Evolutionary conservation across 768 basidiomycete genomes (phyloP).

Genomic region (Suillus americanus): DNA sequence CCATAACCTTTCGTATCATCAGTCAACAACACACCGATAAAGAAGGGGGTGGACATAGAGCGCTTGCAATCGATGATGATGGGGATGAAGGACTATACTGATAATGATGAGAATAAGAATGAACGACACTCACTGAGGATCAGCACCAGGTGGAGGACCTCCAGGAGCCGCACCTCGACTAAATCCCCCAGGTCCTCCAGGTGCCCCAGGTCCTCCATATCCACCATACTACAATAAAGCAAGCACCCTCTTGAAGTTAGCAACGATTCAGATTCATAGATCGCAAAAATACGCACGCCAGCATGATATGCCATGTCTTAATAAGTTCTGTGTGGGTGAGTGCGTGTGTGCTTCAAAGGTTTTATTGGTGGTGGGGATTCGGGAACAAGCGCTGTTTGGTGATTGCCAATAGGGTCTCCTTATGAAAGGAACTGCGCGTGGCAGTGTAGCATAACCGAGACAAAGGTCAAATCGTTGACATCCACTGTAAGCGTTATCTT

Average conservation of each 20-base stretch:
- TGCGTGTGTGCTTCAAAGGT: neutral
- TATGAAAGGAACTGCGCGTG: neutral
- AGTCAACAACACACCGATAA: neutral
- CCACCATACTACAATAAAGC: conserved; percentile 2
- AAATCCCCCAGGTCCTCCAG: conserved; percentile 16
- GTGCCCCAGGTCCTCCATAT: conserved; percentile 18
- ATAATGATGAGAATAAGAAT: neutral
- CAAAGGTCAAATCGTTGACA: neutral
- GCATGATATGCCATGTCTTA: conserved; percentile 2
- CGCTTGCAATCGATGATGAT: neutral
- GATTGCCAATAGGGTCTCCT: neutral
- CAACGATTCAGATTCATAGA: neutral
- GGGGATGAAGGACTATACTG: neutral
- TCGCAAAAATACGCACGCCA: conserved; percentile 2
- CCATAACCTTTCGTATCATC: conserved; percentile 54
- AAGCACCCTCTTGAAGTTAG: neutral
- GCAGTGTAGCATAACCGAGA: neutral
- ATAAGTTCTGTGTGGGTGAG: neutral
- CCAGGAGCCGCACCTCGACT: conserved; percentile 7
- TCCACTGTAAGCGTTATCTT: neutral
- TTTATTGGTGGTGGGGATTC: neutral
- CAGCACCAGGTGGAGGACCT: conserved; percentile 52
- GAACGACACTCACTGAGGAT: conserved; percentile 62
- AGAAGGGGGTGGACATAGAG: neutral
- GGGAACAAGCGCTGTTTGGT: neutral